A percentile compares a stretch with the other conserved stretches of the same genome.
phyloP scores from a whole-genome alignment of 345 rosid genomes.

The Pistacia integerrima region DNA sequence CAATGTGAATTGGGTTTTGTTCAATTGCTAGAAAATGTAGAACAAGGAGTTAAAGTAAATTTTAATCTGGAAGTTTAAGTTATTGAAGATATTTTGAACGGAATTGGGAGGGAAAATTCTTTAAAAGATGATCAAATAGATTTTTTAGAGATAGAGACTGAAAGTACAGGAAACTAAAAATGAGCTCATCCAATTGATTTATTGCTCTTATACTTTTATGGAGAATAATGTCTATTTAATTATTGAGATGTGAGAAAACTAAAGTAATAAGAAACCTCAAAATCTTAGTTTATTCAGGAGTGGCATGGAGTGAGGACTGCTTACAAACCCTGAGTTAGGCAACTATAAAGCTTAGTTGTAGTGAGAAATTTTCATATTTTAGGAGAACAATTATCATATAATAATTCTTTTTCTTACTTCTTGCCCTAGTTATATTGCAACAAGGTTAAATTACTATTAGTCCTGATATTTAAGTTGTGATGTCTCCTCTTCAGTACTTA shows the following conservation, averaged over 20 bases:
- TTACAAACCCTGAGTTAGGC: not conserved
- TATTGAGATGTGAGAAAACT: not conserved
- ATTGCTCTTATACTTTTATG: too few species aligned
- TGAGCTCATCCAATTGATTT: too few species aligned
- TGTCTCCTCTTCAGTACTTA: slow-evolving; percentile 52
- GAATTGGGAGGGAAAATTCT: too few species aligned
- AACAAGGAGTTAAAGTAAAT: not conserved
- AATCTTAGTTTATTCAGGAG: not conserved
- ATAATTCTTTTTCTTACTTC: not conserved
- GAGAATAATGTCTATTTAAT: not conserved
- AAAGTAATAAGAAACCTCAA: not conserved
- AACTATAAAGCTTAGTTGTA: not conserved
- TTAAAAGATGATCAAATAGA: too few species aligned
- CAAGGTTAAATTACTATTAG: not conserved
- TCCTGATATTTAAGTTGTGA: slow-evolving; percentile 1
- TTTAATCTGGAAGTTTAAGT: too few species aligned
- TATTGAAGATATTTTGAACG: too few species aligned
- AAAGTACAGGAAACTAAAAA: too few species aligned
- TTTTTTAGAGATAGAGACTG: too few species aligned
- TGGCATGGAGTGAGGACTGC: slow-evolving; percentile 1
- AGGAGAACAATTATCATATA: not conserved
- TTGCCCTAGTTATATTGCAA: not conserved
- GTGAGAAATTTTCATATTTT: not conserved
- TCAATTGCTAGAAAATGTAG: not conserved
- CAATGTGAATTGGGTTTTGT: not conserved